Evolutionary conservation across 257 asterid species (phyloP), one percentile per base, ranked within the genome.

Genomic region (Solanum appendiculatum): DNA sequence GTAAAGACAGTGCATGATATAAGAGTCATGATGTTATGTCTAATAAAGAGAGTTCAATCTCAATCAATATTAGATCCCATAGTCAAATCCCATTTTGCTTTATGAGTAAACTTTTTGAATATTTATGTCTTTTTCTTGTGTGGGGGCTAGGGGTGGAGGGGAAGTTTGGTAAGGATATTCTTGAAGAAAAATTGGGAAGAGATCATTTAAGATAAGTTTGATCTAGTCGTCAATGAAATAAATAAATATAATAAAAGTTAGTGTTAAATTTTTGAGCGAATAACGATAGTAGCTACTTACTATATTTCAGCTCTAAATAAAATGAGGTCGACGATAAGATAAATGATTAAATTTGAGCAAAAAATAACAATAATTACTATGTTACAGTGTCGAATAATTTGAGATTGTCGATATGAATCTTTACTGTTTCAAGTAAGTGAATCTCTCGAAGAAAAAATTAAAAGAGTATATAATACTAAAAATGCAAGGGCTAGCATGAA

Each of bases 1-100:
- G 90, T 86, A 95, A 95, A 91, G 98, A 96, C 98, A 96, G 56
- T 95, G 94, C 98, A 95, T 95, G 95, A 93, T 92, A 90, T 91
- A 91, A 94, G 68, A 89, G 95, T 89, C 94, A 96, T 96, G 95
- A 96, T 96, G 94, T 94, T 94, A 93, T 95, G 98, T 94, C 97
- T 90, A 91, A 88, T 91, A 95, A 94, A 95, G 97, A 88, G 87
- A 85, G 87, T 91, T 87, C 95, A 86, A 89, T 92, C 93, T 87
- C 95, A 91, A 93, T 93, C 98, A 94, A 75, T 72, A 23, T 54
- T 64, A 87, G 85, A 92, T 91, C 90, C 89, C 91, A 90, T 92
- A 86, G 86, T 91, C 87, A 90, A 91, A 86, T 90, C 86, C 58
- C 86, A 89, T 82, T 66, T 91, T 88, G 87, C 92, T 84, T 87